Evolutionary conservation across 345 rosid species (phyloP).

Genomic region (Pugionium dolabratum): DNA sequence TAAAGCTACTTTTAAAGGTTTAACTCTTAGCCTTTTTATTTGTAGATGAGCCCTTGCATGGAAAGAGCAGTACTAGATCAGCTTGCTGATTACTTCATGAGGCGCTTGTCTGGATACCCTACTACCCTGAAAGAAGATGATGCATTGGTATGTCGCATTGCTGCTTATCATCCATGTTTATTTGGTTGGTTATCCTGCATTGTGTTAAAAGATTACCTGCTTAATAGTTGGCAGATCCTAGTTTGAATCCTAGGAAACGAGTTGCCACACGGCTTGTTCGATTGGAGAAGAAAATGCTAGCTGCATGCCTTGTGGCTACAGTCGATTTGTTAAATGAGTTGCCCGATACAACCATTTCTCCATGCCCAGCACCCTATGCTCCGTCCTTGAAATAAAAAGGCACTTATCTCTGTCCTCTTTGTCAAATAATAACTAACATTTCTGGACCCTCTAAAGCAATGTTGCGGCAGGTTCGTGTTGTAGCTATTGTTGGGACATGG

Average conservation of each 20-base stretch:
- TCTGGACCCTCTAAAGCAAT: slow-evolving; percentile 13
- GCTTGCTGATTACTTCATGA: slow-evolving; percentile 73
- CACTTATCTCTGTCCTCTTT: slow-evolving; percentile 9
- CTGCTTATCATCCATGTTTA: neutral
- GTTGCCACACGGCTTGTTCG: slow-evolving; percentile 90
- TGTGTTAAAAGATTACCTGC: slow-evolving; percentile 17
- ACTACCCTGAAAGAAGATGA: slow-evolving; percentile 85
- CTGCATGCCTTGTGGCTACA: slow-evolving; percentile 69
- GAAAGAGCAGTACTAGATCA: slow-evolving; percentile 90
- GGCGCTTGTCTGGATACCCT: slow-evolving; percentile 74
- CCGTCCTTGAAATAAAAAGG: slow-evolving; percentile 70
- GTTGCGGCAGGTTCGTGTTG: slow-evolving; percentile 30
- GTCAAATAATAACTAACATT: neutral
- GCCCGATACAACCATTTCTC: slow-evolving; percentile 76
- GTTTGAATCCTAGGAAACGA: slow-evolving; percentile 73
- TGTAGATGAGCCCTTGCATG: slow-evolving; percentile 90
- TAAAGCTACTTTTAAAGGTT: slow-evolving; percentile 18
- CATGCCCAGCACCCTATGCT: slow-evolving; percentile 90
- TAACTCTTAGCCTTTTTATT: slow-evolving; percentile 20
- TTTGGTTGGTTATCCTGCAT: slow-evolving; percentile 7
- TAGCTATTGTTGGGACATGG: slow-evolving; percentile 27
- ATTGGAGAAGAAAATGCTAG: slow-evolving; percentile 86
- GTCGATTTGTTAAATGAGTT: slow-evolving; percentile 60
- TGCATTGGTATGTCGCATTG: slow-evolving; percentile 49
- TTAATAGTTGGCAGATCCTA: slow-evolving; percentile 69